phyloP scores from a whole-genome alignment of 306 rosid genomes.

The Prunus dulcis region DNA sequence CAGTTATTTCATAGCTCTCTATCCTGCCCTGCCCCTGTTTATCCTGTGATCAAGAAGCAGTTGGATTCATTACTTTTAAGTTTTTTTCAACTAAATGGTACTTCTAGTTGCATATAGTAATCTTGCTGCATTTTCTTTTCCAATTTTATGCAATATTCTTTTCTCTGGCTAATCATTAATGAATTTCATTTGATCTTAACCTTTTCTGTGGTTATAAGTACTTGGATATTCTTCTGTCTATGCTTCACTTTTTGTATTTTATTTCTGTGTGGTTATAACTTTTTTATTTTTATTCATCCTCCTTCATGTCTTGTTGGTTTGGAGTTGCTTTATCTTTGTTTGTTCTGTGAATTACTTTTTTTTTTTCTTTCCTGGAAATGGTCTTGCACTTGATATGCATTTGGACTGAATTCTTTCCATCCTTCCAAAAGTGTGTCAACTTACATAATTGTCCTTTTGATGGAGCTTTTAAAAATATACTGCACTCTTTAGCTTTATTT shows the following conservation, averaged over 20 bases:
- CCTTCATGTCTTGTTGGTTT: not conserved
- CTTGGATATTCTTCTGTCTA: not conserved
- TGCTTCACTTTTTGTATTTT: not conserved
- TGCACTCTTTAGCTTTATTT: not conserved
- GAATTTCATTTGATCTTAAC: not conserved
- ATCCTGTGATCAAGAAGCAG: slow-evolving; percentile 52
- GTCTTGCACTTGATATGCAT: not conserved
- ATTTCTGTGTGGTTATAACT: not conserved
- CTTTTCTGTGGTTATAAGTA: not conserved
- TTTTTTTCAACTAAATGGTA: slow-evolving; percentile 54
- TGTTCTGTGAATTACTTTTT: slow-evolving; percentile 1
- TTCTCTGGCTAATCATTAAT: not conserved
- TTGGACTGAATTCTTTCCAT: not conserved
- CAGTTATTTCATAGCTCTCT: slow-evolving; percentile 71
- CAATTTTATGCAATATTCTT: slow-evolving; percentile 9
- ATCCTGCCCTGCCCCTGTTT: slow-evolving; percentile 59
- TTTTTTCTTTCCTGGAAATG: not conserved
- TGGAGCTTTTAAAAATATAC: not conserved
- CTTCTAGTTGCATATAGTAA: not conserved
- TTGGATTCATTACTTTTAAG: slow-evolving; percentile 51
- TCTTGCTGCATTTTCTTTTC: slow-evolving; percentile 16
- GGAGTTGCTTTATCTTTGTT: not conserved
- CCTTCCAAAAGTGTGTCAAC: not conserved
- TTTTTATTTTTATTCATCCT: not conserved
- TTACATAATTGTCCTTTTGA: not conserved